Evolutionary conservation across 169 alveolate genomes (phyloP).

Genomic region (Amoebophrya sp.): DNA sequence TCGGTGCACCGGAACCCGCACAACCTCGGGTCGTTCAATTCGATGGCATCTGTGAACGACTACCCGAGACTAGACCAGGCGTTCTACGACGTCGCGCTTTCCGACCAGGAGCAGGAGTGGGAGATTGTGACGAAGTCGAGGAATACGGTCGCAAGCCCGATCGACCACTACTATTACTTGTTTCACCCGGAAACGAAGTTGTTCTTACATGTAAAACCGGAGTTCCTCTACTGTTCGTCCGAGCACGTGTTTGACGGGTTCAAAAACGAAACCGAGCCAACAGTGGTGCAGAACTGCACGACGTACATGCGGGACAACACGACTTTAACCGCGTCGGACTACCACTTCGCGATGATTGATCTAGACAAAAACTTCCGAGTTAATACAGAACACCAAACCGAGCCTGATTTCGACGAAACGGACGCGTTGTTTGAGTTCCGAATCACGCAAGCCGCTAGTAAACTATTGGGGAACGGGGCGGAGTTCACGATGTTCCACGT

Average conservation of each 20-base stretch:
- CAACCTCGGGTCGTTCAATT: not conserved
- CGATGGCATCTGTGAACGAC: not conserved
- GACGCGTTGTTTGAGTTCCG: slow-evolving; percentile 9
- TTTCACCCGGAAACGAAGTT: not conserved
- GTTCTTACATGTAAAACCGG: not conserved
- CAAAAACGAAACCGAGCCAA: not conserved
- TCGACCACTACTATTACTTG: not conserved
- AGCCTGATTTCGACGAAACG: not conserved
- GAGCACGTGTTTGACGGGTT: not conserved
- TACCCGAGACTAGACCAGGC: not conserved
- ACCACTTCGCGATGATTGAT: not conserved
- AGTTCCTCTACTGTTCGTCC: not conserved
- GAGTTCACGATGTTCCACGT: not conserved
- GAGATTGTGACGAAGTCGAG: not conserved
- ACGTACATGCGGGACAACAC: not conserved
- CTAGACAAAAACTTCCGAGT: not conserved
- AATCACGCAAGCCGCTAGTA: not conserved
- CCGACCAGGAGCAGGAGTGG: not conserved
- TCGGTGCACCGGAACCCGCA: not conserved
- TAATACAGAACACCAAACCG: not conserved
- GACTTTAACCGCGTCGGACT: not conserved
- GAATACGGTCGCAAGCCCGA: too few species aligned
- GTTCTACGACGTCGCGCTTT: not conserved
- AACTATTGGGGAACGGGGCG: not conserved
- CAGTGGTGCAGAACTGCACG: not conserved